phyloP scores from a whole-genome alignment of 2,329 filamentous ascomycete genomes.

The Aspergillus intermedius region DNA sequence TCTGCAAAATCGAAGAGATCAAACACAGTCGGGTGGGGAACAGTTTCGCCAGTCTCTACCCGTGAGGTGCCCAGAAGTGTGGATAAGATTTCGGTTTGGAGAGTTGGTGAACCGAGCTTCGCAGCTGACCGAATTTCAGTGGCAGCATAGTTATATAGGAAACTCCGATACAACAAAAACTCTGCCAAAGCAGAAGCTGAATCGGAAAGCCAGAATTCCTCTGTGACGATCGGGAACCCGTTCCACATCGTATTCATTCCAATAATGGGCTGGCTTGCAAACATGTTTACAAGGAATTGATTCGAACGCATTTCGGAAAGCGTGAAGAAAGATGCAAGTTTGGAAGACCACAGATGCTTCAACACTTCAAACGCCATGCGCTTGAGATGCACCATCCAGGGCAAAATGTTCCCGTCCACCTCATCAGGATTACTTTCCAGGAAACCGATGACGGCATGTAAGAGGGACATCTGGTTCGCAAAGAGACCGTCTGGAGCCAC shows the following conservation, averaged over 20 bases:
- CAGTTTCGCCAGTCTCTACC: conserved; percentile 57
- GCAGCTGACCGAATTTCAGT: conserved; percentile 75
- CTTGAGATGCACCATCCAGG: conserved; percentile 65
- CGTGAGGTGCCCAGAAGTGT: conserved; percentile 69
- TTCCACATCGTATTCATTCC: conserved; percentile 68
- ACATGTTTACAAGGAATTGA: conserved; percentile 72
- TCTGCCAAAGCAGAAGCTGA: conserved; percentile 66
- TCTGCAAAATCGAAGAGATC: conserved; percentile 90
- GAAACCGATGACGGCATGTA: conserved; percentile 74
- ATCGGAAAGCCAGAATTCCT: conserved; percentile 62
- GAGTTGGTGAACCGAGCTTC: conserved; percentile 61
- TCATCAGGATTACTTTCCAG: conserved; percentile 62
- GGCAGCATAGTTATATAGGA: conserved; percentile 76
- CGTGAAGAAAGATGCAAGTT: conserved; percentile 67
- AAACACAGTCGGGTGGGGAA: conserved; percentile 70
- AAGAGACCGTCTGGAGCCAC: conserved; percentile 65
- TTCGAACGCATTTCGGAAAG: conserved; percentile 73
- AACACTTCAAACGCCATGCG: conserved; percentile 66
- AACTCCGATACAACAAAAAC: conserved; percentile 69
- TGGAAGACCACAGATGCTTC: conserved; percentile 74
- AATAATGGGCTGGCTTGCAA: conserved; percentile 66
- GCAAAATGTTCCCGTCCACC: conserved; percentile 54
- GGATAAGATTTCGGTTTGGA: conserved; percentile 59
- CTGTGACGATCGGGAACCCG: conserved; percentile 52
- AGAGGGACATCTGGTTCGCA: conserved; percentile 64